Base-by-base conservation (phyloP, 306 rosid genomes). In the Cucumis melo region DNA sequence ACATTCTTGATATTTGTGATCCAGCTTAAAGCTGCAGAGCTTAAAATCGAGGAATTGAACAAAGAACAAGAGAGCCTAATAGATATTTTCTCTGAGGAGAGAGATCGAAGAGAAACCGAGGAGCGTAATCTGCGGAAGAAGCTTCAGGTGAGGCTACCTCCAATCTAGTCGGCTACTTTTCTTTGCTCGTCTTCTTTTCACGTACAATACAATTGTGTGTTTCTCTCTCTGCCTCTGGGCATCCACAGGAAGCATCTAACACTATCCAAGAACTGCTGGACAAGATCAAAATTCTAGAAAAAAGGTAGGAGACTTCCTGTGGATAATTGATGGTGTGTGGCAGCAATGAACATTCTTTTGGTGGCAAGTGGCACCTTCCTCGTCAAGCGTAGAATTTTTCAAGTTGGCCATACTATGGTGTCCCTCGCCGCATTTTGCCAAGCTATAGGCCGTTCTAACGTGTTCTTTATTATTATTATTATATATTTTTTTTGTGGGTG, bases 81-180 rank as follows among this genome's bases (percentile, higher is more conserved):
- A 15, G 93, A 89, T 57, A 85, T 92, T 74, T 90, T 95, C 81
- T 67, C 96, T 0, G 99, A 90, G 80, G 99, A 95, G 79, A 87
- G 96, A 85, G 93, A 92, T 23, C 87, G 93, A 17, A 89, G 97
- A 21, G 90, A 89, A 63, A 50, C 68, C 6, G 96, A 86, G 84
- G 99, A 90, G 81, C 82, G 27, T 80, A 83, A 46, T 70, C 80
- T 95, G 90, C 87, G 96, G 78, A 84, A 80, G 80, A 92, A 88
- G 88, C 85, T 87, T 34, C 88, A 89, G 97, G 70, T 62, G 70
- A 27, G 67, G 98, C 89, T 62, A 46, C 56, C 14, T 48, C 77
- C 58, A 7, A 51, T 7, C 7, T 13, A 36, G 60, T 44, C 24
- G 0, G 2, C 39, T 19, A 46, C 3, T 46, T 46, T 58, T 2